These are phyloP conservation scores for Aspergillus ostianus DNA, from an alignment of 495 filamentous ascomycete genomes.

Conservation along the genomic window DNA sequence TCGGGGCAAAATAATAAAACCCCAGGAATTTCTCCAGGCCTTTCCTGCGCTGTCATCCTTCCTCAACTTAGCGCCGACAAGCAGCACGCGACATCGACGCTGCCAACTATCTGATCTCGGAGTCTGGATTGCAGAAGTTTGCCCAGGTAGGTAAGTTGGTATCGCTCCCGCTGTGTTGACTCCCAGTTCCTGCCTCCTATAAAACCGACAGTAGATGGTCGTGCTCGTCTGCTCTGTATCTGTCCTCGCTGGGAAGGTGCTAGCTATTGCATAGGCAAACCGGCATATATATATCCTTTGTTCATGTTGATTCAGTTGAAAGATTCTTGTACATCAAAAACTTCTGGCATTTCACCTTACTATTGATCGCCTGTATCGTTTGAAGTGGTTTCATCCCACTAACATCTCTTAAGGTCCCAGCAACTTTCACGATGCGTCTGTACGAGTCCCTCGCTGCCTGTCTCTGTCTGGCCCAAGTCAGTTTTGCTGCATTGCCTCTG, in stretches of 20 bases:
- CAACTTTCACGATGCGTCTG: slow-evolving; percentile 28
- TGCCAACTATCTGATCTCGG: neutral
- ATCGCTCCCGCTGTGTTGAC: neutral
- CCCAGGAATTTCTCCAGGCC: neutral
- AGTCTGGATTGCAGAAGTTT: neutral
- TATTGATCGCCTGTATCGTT: neutral
- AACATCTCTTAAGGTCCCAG: slow-evolving; percentile 1
- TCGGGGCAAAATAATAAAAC: neutral
- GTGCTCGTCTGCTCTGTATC: neutral
- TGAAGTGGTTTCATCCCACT: slow-evolving; percentile 4
- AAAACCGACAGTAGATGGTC: neutral
- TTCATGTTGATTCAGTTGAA: neutral
- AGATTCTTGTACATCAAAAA: neutral
- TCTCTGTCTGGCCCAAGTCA: slow-evolving; percentile 27
- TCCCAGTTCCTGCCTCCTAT: neutral
- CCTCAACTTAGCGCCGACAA: neutral
- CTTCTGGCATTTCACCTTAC: neutral
- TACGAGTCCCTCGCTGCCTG: slow-evolving; percentile 29
- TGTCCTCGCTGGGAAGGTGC: neutral
- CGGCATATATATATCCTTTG: neutral
- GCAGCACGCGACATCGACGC: neutral
- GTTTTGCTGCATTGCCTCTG: slow-evolving; percentile 34
- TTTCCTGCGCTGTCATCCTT: neutral
- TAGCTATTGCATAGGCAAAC: neutral
- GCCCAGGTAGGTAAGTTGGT: neutral